phyloP scores from a whole-genome alignment of 495 filamentous ascomycete genomes.

The Baudoinia panamericana region DNA sequence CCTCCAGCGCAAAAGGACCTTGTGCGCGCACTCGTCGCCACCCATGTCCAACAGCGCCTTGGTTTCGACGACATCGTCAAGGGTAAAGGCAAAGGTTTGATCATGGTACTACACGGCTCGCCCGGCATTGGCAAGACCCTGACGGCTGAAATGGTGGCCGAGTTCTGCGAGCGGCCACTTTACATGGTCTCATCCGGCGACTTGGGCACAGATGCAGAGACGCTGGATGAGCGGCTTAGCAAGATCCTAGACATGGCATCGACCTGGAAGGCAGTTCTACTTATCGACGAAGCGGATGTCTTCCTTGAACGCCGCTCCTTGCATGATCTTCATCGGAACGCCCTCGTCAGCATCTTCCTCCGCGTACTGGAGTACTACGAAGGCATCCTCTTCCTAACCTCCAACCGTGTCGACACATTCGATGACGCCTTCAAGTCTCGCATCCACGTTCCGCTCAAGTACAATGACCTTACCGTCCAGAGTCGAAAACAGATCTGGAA shows the following conservation, averaged over 20 bases:
- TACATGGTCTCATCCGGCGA: constrained; percentile 17
- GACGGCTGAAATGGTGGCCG: constrained; percentile 19
- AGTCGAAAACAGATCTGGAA: constrained; percentile 17
- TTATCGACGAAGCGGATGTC: constrained; percentile 17
- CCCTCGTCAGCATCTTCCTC: constrained; percentile 7
- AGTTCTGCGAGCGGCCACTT: constrained; percentile 17
- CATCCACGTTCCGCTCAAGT: constrained; percentile 38
- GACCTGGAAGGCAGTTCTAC: constrained; percentile 15
- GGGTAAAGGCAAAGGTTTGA: constrained; percentile 21
- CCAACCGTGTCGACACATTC: constrained; percentile 41
- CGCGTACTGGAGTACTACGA: constrained; percentile 37
- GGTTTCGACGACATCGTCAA: constrained; percentile 17
- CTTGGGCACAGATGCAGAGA: constrained; percentile 3
- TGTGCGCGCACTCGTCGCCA: constrained; percentile 14
- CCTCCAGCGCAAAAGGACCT: constrained; percentile 13
- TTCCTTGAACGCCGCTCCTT: constrained; percentile 14
- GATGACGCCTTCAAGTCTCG: constrained; percentile 38
- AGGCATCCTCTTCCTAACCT: constrained; percentile 46
- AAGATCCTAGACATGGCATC: constrained; percentile 11
- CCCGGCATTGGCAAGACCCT: constrained; percentile 20
- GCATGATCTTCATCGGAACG: constrained; percentile 12
- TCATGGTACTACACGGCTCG: constrained; percentile 16
- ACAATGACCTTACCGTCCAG: constrained; percentile 25
- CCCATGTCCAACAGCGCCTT: constrained; percentile 7
- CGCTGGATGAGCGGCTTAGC: constrained; percentile 11